These are phyloP conservation scores for Talaromyces sp. DNA, from an alignment of 2,329 filamentous ascomycete species.

Conservation along the genomic window DNA sequence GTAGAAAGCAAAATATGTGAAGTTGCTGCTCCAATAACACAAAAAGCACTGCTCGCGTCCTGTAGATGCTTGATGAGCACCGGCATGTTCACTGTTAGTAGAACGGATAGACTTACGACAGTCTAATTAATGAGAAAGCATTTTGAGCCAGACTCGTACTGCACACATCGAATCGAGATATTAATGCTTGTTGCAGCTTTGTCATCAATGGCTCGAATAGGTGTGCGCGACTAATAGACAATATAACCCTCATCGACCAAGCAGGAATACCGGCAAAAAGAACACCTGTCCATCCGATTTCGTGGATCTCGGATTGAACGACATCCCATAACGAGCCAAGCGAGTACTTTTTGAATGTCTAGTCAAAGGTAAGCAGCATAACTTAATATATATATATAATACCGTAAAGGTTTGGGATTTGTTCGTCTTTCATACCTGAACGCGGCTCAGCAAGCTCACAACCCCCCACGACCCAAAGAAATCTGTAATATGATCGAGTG, in stretches of 20 bases:
- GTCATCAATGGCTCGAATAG: conserved; percentile 29
- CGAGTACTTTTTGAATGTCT: conserved; percentile 37
- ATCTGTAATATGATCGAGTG: conserved; percentile 34
- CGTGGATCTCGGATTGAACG: conserved; percentile 30
- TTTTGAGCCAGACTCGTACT: conserved; percentile 12
- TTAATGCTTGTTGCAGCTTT: conserved; percentile 20
- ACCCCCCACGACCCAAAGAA: conserved; percentile 41
- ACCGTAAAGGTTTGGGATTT: background rate
- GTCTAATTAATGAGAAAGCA: conserved; percentile 1
- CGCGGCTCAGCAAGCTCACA: conserved; percentile 29
- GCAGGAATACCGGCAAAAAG: conserved; percentile 38
- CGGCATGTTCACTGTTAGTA: background rate
- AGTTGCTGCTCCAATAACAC: conserved; percentile 32
- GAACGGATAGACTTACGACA: conserved; percentile 1
- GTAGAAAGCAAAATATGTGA: conserved; percentile 39
- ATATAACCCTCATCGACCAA: conserved; percentile 30
- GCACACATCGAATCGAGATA: conserved; percentile 7
- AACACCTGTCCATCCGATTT: conserved; percentile 29
- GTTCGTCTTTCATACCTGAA: conserved; percentile 28
- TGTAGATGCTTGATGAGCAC: conserved; percentile 17
- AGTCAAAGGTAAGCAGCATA: background rate
- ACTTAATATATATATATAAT: background rate
- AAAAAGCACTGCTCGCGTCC: conserved; percentile 29
- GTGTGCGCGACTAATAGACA: conserved; percentile 34
- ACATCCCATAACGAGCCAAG: conserved; percentile 30